Conservation (phyloP, 305 asterid species). For the Andrographis paniculata region DNA sequence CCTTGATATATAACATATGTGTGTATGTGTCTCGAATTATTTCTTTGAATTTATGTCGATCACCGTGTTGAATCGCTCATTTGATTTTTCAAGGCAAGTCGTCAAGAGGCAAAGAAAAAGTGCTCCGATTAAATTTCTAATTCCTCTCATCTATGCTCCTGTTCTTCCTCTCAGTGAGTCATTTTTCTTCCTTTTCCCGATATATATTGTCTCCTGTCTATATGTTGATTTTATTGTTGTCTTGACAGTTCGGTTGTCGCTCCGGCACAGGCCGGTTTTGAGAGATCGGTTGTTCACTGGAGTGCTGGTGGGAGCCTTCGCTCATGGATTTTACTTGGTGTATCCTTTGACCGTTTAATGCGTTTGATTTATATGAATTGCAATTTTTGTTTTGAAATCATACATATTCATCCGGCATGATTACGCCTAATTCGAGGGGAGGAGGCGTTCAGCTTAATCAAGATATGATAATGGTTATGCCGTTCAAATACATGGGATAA, state of each 20-base stretch:
- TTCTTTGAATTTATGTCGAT: too few species aligned
- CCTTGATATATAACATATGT: too few species aligned
- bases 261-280: slow-evolving; percentile 75
- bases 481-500: too few species aligned
- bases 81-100: slow-evolving; percentile 22
- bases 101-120: slow-evolving; percentile 32
- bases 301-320: slow-evolving; percentile 83
- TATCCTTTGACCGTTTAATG: slow-evolving; percentile 37
- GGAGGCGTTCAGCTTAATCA: too few species aligned
- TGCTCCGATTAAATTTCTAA: slow-evolving; percentile 34
- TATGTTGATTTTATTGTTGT: slow-evolving; percentile 14
- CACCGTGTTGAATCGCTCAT: not conserved
- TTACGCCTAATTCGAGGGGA: too few species aligned
- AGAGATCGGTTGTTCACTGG: slow-evolving; percentile 79
- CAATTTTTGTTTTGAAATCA: too few species aligned
- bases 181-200: not conserved
- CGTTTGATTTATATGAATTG: too few species aligned
- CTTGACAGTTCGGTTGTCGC: slow-evolving; percentile 59
- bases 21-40: too few species aligned
- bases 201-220: not conserved
- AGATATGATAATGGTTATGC: too few species aligned
- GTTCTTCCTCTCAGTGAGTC: slow-evolving; percentile 86
- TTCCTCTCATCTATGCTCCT: slow-evolving; percentile 59
- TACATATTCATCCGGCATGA: too few species aligned
- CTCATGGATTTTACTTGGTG: slow-evolving; percentile 78